phyloP scores from a whole-genome alignment of 2,329 filamentous ascomycete genomes.

The Cladorrhinum sp. region DNA sequence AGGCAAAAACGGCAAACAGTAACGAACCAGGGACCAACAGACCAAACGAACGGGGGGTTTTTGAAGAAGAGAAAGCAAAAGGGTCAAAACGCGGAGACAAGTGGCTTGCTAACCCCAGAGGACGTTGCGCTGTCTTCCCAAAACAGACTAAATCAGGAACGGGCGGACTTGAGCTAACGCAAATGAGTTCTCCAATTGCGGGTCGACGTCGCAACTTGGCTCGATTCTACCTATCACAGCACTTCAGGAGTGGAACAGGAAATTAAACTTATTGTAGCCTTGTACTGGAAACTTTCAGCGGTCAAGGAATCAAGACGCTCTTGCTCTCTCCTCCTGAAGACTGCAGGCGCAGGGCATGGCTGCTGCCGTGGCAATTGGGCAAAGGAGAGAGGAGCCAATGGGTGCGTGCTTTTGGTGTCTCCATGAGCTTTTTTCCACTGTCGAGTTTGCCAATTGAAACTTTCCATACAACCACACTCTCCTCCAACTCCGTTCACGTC shows the following conservation, averaged over 20 bases:
- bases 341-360: constrained; percentile 24
- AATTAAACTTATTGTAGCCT: constrained; percentile 23
- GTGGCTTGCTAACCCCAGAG: neutral
- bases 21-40: neutral
- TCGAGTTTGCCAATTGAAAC: neutral
- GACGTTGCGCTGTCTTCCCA: constrained; percentile 2
- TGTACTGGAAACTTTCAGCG: constrained; percentile 19
- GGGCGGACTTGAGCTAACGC: constrained; percentile 18
- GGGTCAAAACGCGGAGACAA: constrained; percentile 5
- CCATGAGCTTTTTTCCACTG: neutral
- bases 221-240: constrained; percentile 20
- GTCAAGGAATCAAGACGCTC: constrained; percentile 11
- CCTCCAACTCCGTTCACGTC: neutral
- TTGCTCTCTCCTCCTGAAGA: constrained; percentile 15
- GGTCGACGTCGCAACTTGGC: constrained; percentile 8
- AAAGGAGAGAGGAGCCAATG: constrained; percentile 12
- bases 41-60: too few species aligned
- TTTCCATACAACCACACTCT: neutral
- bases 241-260: constrained; percentile 19
- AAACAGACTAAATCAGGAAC: constrained; percentile 9
- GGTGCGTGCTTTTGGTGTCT: neutral
- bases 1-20: neutral
- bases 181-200: constrained; percentile 10
- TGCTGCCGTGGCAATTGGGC: too few species aligned
- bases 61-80: neutral